phyloP scores from a whole-genome alignment of 2,329 filamentous ascomycete genomes.

The Helminthosporium solani region DNA sequence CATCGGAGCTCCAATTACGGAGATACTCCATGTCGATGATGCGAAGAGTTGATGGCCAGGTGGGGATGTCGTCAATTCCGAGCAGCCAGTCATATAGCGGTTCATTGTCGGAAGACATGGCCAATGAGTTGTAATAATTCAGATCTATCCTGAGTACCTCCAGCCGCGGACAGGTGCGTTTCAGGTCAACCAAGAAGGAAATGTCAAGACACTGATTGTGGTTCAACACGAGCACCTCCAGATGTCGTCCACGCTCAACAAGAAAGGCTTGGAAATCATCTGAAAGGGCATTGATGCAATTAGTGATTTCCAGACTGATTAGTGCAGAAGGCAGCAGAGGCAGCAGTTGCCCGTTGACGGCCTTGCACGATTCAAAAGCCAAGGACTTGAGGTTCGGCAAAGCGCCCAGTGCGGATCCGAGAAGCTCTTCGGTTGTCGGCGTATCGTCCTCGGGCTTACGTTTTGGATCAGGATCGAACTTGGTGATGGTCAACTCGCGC shows the following conservation, averaged over 20 bases:
- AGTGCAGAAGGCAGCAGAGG: conserved; percentile 66
- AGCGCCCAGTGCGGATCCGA: conserved; percentile 53
- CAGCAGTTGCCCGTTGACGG: conserved; percentile 69
- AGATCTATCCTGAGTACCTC: conserved; percentile 74
- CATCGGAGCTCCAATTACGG: conserved; percentile 67
- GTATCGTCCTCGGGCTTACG: conserved; percentile 16
- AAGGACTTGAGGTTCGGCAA: conserved; percentile 68
- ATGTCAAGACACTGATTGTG: conserved; percentile 80
- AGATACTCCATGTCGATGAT: conserved; percentile 74
- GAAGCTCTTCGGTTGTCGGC: conserved; percentile 44
- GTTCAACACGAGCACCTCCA: conserved; percentile 68
- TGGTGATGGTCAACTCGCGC: conserved; percentile 37
- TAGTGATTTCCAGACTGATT: conserved; percentile 69
- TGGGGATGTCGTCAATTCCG: conserved; percentile 62
- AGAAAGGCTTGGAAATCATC: conserved; percentile 67
- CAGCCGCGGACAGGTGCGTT: conserved; percentile 67
- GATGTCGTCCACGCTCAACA: conserved; percentile 62
- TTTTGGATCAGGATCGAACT: conserved; percentile 29
- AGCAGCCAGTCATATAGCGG: conserved; percentile 73
- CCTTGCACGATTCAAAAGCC: conserved; percentile 71
- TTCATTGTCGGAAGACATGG: conserved; percentile 68
- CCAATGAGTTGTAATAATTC: conserved; percentile 71
- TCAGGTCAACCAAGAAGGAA: conserved; percentile 69
- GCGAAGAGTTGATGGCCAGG: conserved; percentile 74
- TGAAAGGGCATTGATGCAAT: conserved; percentile 74